Base-by-base conservation (phyloP, 73 alveolate species). In the Stentor coeruleus region DNA sequence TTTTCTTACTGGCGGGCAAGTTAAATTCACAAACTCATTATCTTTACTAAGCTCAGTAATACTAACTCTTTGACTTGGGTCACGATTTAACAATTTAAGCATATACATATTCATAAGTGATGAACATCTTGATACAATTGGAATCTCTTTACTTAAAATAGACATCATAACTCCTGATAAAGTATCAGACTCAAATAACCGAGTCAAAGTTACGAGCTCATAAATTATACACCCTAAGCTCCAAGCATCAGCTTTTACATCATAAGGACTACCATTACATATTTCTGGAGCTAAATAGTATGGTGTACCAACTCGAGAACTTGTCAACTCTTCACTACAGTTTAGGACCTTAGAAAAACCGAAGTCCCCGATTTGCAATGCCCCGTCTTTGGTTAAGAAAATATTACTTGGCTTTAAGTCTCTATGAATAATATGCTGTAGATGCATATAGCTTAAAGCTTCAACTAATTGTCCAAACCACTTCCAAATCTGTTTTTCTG, bases 321-420 rank as follows among this genome's bases (percentile, higher is more conserved):
- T 20, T 6, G 83, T 39, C 83, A 75, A 37, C 39, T 75, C 79
- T 20, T 66, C 79, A 33, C 79, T 66, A 33, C 11, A 33, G 40
- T 66, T 26, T 31, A 66, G 79, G 37, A 66, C 39, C 41, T 66
- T 66, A 14, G 79, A 66, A 66, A 66, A 66, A 36, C 99, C 99
- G 59, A 97, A 88, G 81, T 97, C 99, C 41, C 99, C 99, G 35
- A 31, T 14, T 37, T 89, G 89, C 0, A 89, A 83, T 38, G 77
- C 74, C 20, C 81, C 74, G 28, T 89, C 91, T 85, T 83, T 87
- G 1, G 93, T 89, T 26, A 96, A 89, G 90, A 97, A 96, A 58
- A 96, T 91, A 86, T 97, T 97, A 66, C 94, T 89, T 60, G 98
- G 88, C 88, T 97, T 97, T 30, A 97, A 95, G 84, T 97, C 99